These are phyloP conservation scores for Petrea volubilis DNA, from an alignment of 257 asterid species.

Conservation along the genomic window DNA sequence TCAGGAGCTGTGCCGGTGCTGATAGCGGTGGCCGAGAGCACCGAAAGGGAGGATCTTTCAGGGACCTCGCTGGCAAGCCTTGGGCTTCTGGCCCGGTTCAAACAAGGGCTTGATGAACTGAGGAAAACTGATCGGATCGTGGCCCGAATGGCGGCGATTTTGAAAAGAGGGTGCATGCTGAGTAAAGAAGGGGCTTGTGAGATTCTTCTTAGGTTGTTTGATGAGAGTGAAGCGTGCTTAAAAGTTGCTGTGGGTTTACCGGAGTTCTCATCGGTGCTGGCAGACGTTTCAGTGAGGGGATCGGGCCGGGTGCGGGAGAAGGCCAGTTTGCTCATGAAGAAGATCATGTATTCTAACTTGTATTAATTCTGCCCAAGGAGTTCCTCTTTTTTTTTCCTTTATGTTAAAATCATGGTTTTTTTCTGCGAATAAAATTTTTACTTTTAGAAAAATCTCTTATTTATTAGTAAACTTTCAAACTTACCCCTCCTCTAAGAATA, in stretches of 20 bases:
- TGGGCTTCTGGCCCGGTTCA: conserved; percentile 63
- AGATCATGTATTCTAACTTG: conserved; percentile 46
- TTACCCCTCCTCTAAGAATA: no score
- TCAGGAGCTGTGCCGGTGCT: conserved; percentile 63
- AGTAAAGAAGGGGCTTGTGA: conserved; percentile 77
- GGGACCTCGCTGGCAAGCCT: conserved; percentile 60
- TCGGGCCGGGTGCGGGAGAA: conserved; percentile 66
- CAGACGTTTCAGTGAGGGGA: conserved; percentile 72
- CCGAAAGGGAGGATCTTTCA: conserved; percentile 53
- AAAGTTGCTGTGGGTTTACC: conserved; percentile 52
- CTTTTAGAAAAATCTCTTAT: no score
- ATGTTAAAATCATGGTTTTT: no score
- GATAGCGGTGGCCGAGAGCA: conserved; percentile 38
- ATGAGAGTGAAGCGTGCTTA: conserved; percentile 59
- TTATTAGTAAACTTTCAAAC: no score
- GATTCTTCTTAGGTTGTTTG: conserved; percentile 60
- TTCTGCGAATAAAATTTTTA: no score
- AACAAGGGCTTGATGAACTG: conserved; percentile 65
- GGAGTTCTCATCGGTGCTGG: conserved; percentile 56
- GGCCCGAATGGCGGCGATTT: conserved; percentile 40
- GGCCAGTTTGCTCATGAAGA: conserved; percentile 64
- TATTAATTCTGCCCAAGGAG: conserved; percentile 6
- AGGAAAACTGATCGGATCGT: conserved; percentile 40
- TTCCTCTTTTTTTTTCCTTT: no score
- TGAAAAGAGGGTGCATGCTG: conserved; percentile 57